Base-by-base conservation (phyloP, 1,284 basidiomycete genomes). In the Sporisorium scitamineum region DNA sequence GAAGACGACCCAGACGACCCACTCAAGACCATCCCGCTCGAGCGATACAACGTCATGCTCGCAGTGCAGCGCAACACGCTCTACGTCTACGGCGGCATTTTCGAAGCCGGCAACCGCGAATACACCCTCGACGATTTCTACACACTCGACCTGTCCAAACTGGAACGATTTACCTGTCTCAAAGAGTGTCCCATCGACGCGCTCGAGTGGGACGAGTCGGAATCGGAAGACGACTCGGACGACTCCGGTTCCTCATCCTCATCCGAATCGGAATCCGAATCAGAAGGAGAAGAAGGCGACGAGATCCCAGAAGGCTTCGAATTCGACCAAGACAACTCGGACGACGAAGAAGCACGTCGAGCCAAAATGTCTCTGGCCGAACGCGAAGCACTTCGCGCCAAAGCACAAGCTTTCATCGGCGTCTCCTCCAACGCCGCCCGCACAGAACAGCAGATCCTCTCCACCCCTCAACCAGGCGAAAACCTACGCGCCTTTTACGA, bases 11-110 rank as follows among this genome's bases (percentile, higher is more conserved):
- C 88, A 0, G 90, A 93, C 60, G 93, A 95, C 80, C 93, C 94
- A 0, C 87, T 88, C 37, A 87, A 89, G 67, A 91, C 91, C 0
- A 86, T 89, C 0, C 95, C 95, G 0, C 87, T 92, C 10, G 89
- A 91, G 1, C 88, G 94, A n/a, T 97, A 95, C 86, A 97, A 97
- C 78, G 90, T 93, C 2, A 96, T 97, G 94, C 88, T 96, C 10
- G 91, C 94, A 0, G 91, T 96, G 2, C 88, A 94, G 54, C 89
- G 91, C 34, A 96, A 95, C 84, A 94, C 92, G 6, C 67, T 83
- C 50, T 84, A 77, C 59, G 68, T 80, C 29, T 85, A 83, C 52
- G 84, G 84, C 29, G 84, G 84, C 6, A 85, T 85, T 60, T 84
- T 77, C 22, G 84, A 85, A 61, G 74, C 73, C 13, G 79, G 66